A percentile compares a stretch with the other conserved stretches of the same genome.
Conservation (phyloP, 495 filamentous ascomycete genomes). For the Trichoderma gamsii region DNA sequence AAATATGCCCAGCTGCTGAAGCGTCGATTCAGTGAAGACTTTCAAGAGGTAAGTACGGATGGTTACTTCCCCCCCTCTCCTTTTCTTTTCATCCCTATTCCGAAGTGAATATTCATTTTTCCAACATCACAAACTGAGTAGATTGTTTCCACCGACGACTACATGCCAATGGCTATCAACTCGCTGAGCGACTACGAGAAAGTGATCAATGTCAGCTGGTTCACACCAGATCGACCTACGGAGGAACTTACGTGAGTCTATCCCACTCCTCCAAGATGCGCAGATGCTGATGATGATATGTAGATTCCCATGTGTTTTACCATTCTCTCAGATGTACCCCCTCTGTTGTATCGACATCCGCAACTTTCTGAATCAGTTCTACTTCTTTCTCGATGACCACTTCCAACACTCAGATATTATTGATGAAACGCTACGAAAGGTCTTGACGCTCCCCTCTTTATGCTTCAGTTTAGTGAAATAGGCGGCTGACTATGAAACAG, state of each 20-base stretch:
- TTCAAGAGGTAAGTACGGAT: slow-evolving; percentile 67
- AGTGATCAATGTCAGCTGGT: slow-evolving; percentile 91
- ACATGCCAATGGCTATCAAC: slow-evolving; percentile 97
- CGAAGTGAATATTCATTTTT: slow-evolving; percentile 48
- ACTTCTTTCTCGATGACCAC: slow-evolving; percentile 90
- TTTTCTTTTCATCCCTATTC: no score
- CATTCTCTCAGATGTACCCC: slow-evolving; percentile 98
- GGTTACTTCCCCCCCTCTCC: slow-evolving; percentile 48
- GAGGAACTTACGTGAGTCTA: slow-evolving; percentile 66
- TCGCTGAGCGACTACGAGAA: slow-evolving; percentile 89
- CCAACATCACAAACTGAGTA: slow-evolving; percentile 69
- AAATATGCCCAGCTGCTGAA: slow-evolving; percentile 94
- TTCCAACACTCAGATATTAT: slow-evolving; percentile 82
- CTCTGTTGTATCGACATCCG: slow-evolving; percentile 96
- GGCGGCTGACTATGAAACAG: slow-evolving; percentile 25
- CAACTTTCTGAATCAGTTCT: slow-evolving; percentile 94
- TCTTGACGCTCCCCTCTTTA: slow-evolving; percentile 26
- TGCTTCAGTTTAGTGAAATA: neutral
- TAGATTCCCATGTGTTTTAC: slow-evolving; percentile 85
- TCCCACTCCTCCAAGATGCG: neutral
- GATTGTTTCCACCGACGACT: slow-evolving; percentile 95
- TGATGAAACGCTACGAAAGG: slow-evolving; percentile 78
- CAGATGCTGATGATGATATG: neutral
- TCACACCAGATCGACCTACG: slow-evolving; percentile 67
- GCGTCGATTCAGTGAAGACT: slow-evolving; percentile 82